Evolutionary conservation across 805 yeast genomes (phyloP), one percentile per base, ranked within the genome.

Genomic region (Candida montana): DNA sequence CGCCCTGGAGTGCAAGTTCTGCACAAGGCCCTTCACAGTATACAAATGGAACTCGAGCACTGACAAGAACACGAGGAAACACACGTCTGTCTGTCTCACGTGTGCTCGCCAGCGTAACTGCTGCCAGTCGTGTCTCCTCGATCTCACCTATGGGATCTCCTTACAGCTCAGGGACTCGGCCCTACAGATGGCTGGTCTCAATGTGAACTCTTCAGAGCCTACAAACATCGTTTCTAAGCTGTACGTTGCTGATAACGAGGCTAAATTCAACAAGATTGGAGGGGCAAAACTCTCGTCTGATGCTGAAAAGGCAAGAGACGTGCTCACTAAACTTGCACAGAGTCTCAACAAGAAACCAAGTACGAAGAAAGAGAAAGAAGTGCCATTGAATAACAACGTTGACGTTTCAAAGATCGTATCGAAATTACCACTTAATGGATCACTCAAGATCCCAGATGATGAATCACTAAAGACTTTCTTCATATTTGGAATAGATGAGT

Each of bases 111-210:
- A 81, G 33, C 73, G 82, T 45, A 83, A 86, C 62, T 83, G 95
- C 52, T 91, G 99, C 57, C 98, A 93, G 59, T 66, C 79, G 19
- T 91, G 99, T 60, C 74, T 88, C 77, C 60, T 83, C 27, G 98
- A 91, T 63, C 64, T 90, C 32, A 76, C 81, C 23, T 85, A 79
- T 64, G 86, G 89, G 4, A 76, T 93, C n/a, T 87, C 95, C 0
- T 58, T 88, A 15, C 77, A 80, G 10, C 64, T 88, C 7, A 68
- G 96, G 49, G 96, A 90, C 54, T 79, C 87, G 2, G 85, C 95
- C 4, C 60, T 89, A 52, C 78, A 79, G 51, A 70, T 87, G 72
- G 82, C 90, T 2, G 81, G 81, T 13, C 65, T 71, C 13, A 69
- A 63, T 20, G 48, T 59, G 2, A 58, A 55, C 3, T 41, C 64